A percentile compares a stretch with the other conserved stretches of the same genome.
Conservation (phyloP, 1,139 yeast genomes). For the Blastobotrys indianensis region DNA sequence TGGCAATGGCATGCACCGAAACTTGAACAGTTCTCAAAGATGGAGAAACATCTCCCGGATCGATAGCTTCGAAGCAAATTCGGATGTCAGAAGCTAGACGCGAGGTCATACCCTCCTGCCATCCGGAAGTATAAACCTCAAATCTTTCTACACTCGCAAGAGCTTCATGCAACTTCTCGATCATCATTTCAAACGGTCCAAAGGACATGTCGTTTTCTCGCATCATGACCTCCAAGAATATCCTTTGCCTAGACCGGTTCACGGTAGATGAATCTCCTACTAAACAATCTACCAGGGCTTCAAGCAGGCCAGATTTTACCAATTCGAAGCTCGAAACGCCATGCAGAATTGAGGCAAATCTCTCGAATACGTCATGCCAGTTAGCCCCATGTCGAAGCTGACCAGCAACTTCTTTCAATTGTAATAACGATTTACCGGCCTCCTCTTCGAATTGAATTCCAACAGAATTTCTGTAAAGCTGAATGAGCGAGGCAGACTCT, state of each 20-base stretch:
- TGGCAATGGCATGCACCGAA: constrained; percentile 86
- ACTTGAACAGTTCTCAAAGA: constrained; percentile 27
- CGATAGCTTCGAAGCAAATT: constrained; percentile 44
- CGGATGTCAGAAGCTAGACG: constrained; percentile 65
- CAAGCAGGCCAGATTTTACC: constrained; percentile 60
- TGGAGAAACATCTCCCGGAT: constrained; percentile 23
- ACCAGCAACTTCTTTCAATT: constrained; percentile 17
- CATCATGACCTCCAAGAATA: constrained; percentile 48
- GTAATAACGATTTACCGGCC: constrained; percentile 21
- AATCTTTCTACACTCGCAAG: constrained; percentile 71
- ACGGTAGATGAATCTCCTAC: constrained; percentile 20
- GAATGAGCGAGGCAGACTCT: constrained; percentile 11
- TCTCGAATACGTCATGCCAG: constrained; percentile 41
- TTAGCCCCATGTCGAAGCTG: constrained; percentile 17
- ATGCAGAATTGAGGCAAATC: constrained; percentile 34
- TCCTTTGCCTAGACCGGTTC: constrained; percentile 22
- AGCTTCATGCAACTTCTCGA: constrained; percentile 64
- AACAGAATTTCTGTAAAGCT: constrained; percentile 13
- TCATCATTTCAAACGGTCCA: constrained; percentile 36
- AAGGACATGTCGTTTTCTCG: constrained; percentile 25
- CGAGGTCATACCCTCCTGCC: constrained; percentile 7
- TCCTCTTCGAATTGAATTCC: constrained; percentile 28
- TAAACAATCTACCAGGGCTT: constrained; percentile 42
- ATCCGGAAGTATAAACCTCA: constrained; percentile 59
- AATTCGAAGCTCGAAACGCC: constrained; percentile 70